phyloP scores from a whole-genome alignment of 2,329 filamentous ascomycete species.

The Epichloe hybrida region DNA sequence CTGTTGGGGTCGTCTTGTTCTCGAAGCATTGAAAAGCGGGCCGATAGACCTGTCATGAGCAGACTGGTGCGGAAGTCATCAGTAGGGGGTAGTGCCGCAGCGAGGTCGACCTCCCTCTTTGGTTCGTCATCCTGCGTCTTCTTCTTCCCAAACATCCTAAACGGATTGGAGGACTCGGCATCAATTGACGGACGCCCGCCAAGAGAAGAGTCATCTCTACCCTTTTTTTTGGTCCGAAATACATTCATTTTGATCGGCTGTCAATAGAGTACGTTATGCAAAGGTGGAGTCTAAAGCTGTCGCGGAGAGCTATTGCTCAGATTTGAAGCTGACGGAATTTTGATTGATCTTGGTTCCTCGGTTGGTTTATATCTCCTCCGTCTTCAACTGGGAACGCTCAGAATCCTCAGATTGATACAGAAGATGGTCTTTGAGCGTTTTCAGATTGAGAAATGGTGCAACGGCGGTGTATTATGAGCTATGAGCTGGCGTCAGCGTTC shows the following conservation, averaged over 20 bases:
- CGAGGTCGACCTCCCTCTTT: constrained; percentile 58
- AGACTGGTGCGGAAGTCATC: constrained; percentile 94
- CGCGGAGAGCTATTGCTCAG: not conserved
- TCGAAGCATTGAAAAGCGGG: constrained; percentile 89
- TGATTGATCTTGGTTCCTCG: not conserved
- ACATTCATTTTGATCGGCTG: constrained; percentile 46
- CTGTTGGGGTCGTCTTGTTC: constrained; percentile 88
- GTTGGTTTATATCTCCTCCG: not conserved
- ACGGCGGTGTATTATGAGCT: not conserved
- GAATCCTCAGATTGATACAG: not conserved
- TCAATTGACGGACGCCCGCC: constrained; percentile 39
- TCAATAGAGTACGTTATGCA: not conserved
- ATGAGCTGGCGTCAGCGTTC: not conserved
- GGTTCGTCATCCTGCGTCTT: constrained; percentile 41
- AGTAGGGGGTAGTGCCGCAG: constrained; percentile 62
- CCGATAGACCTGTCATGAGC: constrained; percentile 87
- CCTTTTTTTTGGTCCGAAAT: constrained; percentile 63
- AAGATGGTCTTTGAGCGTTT: not conserved
- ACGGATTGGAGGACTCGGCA: constrained; percentile 37
- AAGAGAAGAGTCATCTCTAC: constrained; percentile 38
- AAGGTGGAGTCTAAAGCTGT: not conserved
- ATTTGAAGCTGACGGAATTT: not conserved
- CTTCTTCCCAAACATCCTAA: constrained; percentile 42
- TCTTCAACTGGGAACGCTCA: not conserved
- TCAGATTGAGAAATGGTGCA: not conserved